Evolutionary conservation across 2,329 filamentous ascomycete genomes (phyloP).

Genomic region (Ustulina deusta): DNA sequence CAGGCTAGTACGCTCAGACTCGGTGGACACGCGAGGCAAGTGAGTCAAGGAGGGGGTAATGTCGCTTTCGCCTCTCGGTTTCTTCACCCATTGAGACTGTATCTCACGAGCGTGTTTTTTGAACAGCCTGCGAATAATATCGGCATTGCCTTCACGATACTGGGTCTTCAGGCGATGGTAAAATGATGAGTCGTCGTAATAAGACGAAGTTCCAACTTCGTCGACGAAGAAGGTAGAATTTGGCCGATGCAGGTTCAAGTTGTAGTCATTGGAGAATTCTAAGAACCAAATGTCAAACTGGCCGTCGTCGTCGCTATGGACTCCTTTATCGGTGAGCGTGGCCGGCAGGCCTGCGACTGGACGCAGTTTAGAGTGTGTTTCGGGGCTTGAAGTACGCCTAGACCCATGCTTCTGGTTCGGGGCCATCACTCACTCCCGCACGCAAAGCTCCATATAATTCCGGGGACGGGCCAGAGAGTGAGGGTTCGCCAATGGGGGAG

Average conservation of each 20-base stretch:
- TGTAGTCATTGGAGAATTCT: constrained; percentile 49
- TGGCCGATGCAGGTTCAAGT: constrained; percentile 44
- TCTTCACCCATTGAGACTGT: constrained; percentile 49
- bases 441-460: constrained; percentile 26
- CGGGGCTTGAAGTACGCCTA: constrained; percentile 2
- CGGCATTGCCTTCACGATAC: constrained; percentile 41
- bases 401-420: constrained; percentile 27
- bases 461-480: not conserved
- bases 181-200: constrained; percentile 44
- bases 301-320: constrained; percentile 18
- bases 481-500: constrained; percentile 17
- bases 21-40: constrained; percentile 44
- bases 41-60: constrained; percentile 41
- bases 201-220: constrained; percentile 37
- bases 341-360: constrained; percentile 1
- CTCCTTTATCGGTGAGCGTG: constrained; percentile 36
- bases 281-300: constrained; percentile 49
- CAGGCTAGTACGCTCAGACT: constrained; percentile 45
- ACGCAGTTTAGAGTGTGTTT: constrained; percentile 5
- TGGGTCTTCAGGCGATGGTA: constrained; percentile 45
- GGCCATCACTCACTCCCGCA: constrained; percentile 23
- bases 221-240: constrained; percentile 41
- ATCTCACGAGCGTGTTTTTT: constrained; percentile 43
- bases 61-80: constrained; percentile 42
- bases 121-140: constrained; percentile 40